Base-by-base conservation (phyloP, 306 rosid species). In the Abrus precatorius region DNA sequence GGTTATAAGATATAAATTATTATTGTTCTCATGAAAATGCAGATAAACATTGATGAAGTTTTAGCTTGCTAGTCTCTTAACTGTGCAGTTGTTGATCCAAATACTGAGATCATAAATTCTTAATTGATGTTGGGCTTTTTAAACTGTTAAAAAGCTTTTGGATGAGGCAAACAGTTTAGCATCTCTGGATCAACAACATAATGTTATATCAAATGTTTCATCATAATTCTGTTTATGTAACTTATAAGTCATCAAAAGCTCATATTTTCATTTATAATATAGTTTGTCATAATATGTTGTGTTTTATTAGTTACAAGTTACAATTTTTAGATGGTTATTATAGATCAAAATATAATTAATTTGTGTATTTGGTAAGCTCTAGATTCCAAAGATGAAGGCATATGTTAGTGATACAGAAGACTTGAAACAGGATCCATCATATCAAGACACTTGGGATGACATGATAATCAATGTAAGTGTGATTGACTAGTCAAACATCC, bases 311-410 rank as follows among this genome's bases (percentile, higher is more conserved):
- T 70, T 73, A 45, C 63, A 77, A 48, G 38, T 69, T 72, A 52
- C 71, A 75, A 56, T 38, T 73, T 47, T 74, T 68, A 62, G 79
- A 68, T 84, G 57, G 60, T 66, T 49, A 32, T 53, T 61, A 75
- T 66, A 27, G 45, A 81, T 66, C 74, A 72, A 75, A 83, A 80
- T 88, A 87, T 88, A 84, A 92, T 87, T 92, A 68, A 79, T 85
- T 74, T 81, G 87, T 72, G 85, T 82, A 76, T 86, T 89, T 85
- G 91, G 90, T 92, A 95, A 95, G 97, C 89, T 95, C 95, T 95
- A 95, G 99, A 95, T 95, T 86, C 97, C 99, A 64, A 95, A 95
- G 89, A 93, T 95, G 97, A 95, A 92, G 97, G 97, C 99, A 34
- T 95, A 91, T 91, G 88, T 95, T 81, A 91, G 99, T 78, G 99